Conservation (phyloP, 2,329 filamentous ascomycete species). For the Colletotrichum chrysophilum region DNA sequence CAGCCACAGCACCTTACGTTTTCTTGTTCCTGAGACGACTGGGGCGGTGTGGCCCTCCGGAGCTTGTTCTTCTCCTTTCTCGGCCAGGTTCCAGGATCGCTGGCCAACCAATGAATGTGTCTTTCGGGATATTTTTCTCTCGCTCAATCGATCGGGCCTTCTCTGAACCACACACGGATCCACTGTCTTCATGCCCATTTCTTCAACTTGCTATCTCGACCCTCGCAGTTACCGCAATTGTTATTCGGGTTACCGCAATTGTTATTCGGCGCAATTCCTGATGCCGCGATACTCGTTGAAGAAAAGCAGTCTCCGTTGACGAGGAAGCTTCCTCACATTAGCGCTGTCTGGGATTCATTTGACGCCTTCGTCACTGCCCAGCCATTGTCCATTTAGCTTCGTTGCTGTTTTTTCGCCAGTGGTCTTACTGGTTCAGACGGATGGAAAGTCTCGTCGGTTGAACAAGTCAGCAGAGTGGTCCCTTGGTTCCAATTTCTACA, state of each 20-base stretch:
- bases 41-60: not conserved
- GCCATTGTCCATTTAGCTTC: not conserved
- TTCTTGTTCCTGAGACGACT: conserved; percentile 4
- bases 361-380: not conserved
- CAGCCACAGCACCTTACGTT: not conserved
- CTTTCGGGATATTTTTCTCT: conserved; percentile 9
- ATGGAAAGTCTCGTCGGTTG: not conserved
- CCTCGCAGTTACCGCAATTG: not conserved
- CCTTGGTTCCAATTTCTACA: not conserved
- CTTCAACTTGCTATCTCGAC: not conserved
- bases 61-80: conserved; percentile 6
- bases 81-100: conserved; percentile 1
- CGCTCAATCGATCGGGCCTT: conserved; percentile 21
- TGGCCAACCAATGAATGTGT: not conserved
- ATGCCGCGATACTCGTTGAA: not conserved
- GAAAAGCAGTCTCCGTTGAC: not conserved
- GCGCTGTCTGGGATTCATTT: not conserved
- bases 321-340: not conserved
- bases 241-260: not conserved
- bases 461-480: not conserved
- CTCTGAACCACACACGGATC: not conserved
- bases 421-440: not conserved
- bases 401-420: not conserved
- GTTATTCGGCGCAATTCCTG: not conserved
- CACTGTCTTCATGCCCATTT: conserved; percentile 5